Base-by-base conservation (phyloP, 2,329 filamentous ascomycete species). In the Metarhizium rileyi region DNA sequence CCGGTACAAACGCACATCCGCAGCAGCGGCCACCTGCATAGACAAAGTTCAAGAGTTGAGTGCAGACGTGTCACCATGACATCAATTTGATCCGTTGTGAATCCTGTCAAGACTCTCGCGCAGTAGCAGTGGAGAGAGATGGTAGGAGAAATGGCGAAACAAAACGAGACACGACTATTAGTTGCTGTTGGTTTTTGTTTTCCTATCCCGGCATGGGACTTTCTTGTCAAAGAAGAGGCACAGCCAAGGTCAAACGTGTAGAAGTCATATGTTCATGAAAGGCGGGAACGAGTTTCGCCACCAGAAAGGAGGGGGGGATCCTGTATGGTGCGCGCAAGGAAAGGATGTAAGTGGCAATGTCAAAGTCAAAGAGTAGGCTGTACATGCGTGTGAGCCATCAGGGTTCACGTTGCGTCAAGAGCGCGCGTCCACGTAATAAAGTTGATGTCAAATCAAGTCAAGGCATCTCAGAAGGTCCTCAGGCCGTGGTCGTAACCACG, bases 391-490 rank as follows among this genome's bases (percentile, higher is more conserved):
- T 53, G 54, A 57, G 61, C 58, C 57, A 55, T 60, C 54, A 61
- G 54, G 52, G 51, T 58, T 59, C 59, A 61, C 57, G 54, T 52
- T 48, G 54, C 55, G 50, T 30, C 30, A 27, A 36, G n/a, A n/a
- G 51, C 48, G 47, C 27, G 35, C 47, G 47, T 57, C 59, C 52
- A 56, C 58, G 57, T 50, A 52, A 57, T 51, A 51, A n/a, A 56
- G 54, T 61, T 55, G 53, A 56, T 56, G 56, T 63, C 61, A 64
- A 42, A 58, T 63, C 63, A 63, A 57, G 60, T 59, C 60, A 65
- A 52, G 60, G 59, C 59, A 66, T 63, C 59, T 60, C 59, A 57
- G 57, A 60, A 28, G 48, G 22, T 45, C 41, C 35, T 50, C 45
- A 38, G 44, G 41, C 45, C 48, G 45, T 14, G 38, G 38, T 12